Evolutionary conservation across 2,329 filamentous ascomycete genomes (phyloP).

Genomic region (Paracorniculantispora psalliotae): DNA sequence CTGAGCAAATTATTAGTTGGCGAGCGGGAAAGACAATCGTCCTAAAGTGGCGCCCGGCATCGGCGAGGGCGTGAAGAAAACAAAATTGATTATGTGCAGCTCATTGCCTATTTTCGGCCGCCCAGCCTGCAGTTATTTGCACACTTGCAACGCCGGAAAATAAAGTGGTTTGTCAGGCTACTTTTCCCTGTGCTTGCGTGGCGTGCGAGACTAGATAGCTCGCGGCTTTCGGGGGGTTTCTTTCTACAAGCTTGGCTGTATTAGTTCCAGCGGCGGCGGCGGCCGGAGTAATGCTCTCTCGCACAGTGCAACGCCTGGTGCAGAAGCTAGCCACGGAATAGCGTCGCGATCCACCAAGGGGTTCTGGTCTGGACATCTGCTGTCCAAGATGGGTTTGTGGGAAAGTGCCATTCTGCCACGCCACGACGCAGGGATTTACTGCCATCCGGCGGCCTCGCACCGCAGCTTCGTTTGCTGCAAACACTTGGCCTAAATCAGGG

Average conservation of each 20-base stretch:
- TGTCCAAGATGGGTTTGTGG: no score
- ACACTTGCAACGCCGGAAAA: not conserved
- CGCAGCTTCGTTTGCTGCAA: not conserved
- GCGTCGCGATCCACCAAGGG: not conserved
- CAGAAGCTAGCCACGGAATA: no score
- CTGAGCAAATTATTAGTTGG: not conserved
- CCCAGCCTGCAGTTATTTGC: no score
- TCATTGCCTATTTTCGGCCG: not conserved
- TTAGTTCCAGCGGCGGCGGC: no score
- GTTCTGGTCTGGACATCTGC: not conserved
- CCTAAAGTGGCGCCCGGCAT: not conserved
- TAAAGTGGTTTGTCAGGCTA: constrained; percentile 10
- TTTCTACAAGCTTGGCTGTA: no score
- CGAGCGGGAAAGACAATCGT: not conserved
- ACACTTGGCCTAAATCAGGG: not conserved
- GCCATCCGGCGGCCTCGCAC: not conserved
- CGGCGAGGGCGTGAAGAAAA: not conserved
- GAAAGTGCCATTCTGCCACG: not conserved
- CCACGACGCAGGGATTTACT: not conserved
- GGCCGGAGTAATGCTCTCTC: not conserved
- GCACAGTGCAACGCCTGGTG: not conserved
- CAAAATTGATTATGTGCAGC: not conserved
- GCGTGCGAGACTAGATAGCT: not conserved
- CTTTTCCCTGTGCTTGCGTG: not conserved
- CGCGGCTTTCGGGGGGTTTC: not conserved